These are phyloP conservation scores for Entomortierella lignicola DNA, from an alignment of 192 early-diverging fungal species.

Conservation along the genomic window DNA sequence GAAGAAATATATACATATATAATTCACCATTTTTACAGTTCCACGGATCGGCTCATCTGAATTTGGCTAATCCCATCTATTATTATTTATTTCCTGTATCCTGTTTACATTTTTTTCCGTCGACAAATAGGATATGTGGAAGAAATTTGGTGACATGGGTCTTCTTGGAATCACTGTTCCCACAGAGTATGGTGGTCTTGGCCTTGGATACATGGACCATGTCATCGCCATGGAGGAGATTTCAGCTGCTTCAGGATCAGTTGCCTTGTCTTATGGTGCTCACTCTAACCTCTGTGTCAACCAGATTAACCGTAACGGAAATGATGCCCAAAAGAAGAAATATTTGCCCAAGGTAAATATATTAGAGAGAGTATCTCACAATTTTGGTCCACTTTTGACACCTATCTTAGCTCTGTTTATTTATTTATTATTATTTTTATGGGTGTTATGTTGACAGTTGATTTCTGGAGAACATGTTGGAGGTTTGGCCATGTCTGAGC, in stretches of 20 bases:
- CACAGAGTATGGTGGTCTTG: slow-evolving; percentile 88
- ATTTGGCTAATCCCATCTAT: neutral
- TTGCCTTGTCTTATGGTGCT: slow-evolving; percentile 94
- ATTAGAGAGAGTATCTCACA: neutral
- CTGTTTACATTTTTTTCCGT: neutral
- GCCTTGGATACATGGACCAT: slow-evolving; percentile 92
- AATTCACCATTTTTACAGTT: no score
- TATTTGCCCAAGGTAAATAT: slow-evolving; percentile 81
- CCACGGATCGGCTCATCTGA: neutral
- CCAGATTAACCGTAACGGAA: slow-evolving; percentile 94
- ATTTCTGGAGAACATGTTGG: slow-evolving; percentile 91
- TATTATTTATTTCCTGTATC: no score
- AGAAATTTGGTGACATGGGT: slow-evolving; percentile 96
- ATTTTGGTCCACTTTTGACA: no score
- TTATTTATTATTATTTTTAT: neutral
- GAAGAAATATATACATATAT: no score
- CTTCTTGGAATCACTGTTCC: slow-evolving; percentile 92
- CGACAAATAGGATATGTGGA: slow-evolving; percentile 86
- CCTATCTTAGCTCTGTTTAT: no score
- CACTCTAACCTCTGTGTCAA: slow-evolving; percentile 98
- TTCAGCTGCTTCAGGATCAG: slow-evolving; percentile 86
- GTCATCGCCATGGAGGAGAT: slow-evolving; percentile 95
- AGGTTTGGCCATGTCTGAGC: slow-evolving; percentile 95
- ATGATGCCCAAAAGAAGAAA: slow-evolving; percentile 85
- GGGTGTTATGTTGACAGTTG: slow-evolving; percentile 57